Evolutionary conservation across 2,329 filamentous ascomycete species (phyloP).

Genomic region (Berkeleyomyces basicola): DNA sequence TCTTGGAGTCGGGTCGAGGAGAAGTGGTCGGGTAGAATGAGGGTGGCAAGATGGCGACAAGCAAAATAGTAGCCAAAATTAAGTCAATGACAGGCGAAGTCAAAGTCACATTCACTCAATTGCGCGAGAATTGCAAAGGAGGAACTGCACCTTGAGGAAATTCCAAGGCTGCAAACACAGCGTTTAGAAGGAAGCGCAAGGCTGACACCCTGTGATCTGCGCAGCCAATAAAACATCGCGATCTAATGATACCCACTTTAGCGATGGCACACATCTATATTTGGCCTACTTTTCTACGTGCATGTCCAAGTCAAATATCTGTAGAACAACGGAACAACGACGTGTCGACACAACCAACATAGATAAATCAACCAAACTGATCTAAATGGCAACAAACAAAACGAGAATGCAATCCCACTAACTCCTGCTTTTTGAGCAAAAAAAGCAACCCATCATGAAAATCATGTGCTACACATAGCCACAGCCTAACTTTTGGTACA

Average conservation of each 20-base stretch:
- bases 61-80: too few species aligned
- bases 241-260: slow-evolving; percentile 5
- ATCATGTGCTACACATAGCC: slow-evolving; percentile 12
- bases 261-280: background rate
- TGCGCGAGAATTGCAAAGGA: background rate
- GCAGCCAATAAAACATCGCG: background rate
- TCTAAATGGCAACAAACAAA: slow-evolving; percentile 4
- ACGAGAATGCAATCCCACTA: slow-evolving; percentile 6
- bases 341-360: background rate
- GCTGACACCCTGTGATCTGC: background rate
- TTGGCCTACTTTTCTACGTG: background rate
- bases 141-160: background rate
- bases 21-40: background rate
- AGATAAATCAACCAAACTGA: slow-evolving; percentile 1
- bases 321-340: background rate
- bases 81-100: too few species aligned
- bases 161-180: background rate
- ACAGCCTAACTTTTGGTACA: slow-evolving; percentile 7
- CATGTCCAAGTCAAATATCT: background rate
- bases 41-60: background rate
- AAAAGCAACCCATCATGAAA: slow-evolving; percentile 13
- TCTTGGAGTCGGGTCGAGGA: background rate
- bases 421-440: slow-evolving; percentile 12
- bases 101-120: too few species aligned
- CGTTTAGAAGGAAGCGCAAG: background rate